Evolutionary conservation across 805 yeast genomes (phyloP).

Genomic region (Schwanniomyces vanrijiae): DNA sequence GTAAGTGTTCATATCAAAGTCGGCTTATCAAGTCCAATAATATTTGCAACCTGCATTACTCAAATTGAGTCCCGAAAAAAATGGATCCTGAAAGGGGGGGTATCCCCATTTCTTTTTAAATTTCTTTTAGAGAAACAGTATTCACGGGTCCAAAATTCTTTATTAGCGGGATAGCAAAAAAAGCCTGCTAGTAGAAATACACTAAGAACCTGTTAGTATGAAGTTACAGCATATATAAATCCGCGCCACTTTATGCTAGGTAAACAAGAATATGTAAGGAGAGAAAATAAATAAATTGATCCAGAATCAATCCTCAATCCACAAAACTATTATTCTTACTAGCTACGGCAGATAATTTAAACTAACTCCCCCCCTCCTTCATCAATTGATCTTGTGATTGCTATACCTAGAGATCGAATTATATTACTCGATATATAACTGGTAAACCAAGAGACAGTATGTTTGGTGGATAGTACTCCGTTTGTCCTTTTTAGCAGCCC

Average conservation of each 20-base stretch:
- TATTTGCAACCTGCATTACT: not conserved
- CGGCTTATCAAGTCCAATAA: slow-evolving; percentile 1
- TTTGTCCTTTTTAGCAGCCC: not conserved
- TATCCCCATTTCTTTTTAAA: not conserved
- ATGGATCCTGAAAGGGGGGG: not conserved
- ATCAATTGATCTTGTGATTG: not conserved
- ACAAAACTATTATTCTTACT: no score
- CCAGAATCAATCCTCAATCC: no score
- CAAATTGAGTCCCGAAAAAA: not conserved
- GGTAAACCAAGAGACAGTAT: not conserved
- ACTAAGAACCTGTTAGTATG: not conserved
- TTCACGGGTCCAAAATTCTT: slow-evolving; percentile 1
- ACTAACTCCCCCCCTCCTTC: no score
- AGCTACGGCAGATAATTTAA: no score
- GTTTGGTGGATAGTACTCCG: not conserved
- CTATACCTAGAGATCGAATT: not conserved
- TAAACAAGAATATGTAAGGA: no score
- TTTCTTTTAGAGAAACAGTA: not conserved
- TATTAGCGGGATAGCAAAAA: not conserved
- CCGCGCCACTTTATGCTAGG: no score
- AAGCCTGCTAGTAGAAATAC: not conserved
- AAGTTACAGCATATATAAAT: no score
- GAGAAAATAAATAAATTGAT: no score
- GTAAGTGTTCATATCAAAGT: not conserved
- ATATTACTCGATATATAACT: not conserved